A percentile compares a stretch with the other conserved stretches of the same genome.
Conservation (phyloP, 192 early-diverging fungal genomes). For the Umbelopsis sp. region DNA sequence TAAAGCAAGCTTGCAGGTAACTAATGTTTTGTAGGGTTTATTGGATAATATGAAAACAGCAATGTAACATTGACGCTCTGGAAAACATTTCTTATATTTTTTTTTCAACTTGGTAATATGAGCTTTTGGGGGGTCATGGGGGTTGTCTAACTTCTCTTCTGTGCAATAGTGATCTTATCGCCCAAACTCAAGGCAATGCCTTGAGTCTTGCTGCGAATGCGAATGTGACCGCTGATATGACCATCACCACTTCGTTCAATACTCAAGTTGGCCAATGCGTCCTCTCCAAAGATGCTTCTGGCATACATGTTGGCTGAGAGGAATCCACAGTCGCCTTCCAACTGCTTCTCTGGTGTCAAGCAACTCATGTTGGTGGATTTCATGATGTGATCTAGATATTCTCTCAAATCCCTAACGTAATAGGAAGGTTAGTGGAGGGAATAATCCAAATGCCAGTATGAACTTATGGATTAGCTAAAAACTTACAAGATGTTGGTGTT, state of each 20-base stretch:
- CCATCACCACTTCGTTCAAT: conserved; percentile 79
- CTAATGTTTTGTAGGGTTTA: conserved; percentile 17
- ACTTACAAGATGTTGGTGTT: conserved; percentile 87
- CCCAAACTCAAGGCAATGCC: conserved; percentile 96
- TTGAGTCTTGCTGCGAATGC: conserved; percentile 97
- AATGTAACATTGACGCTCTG: not conserved
- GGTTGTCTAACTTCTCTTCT: conserved; percentile 37
- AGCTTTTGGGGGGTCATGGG: not conserved
- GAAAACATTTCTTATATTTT: not conserved
- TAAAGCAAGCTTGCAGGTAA: not conserved
- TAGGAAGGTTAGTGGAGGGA: not conserved
- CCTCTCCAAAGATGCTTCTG: conserved; percentile 95
- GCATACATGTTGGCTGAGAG: conserved; percentile 98
- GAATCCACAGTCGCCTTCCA: conserved; percentile 96
- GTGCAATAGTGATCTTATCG: conserved; percentile 72
- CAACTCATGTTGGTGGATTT: conserved; percentile 98
- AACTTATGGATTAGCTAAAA: not conserved
- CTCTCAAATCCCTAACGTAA: conserved; percentile 70
- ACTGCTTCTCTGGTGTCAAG: conserved; percentile 89
- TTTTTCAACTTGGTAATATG: not conserved
- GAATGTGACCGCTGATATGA: conserved; percentile 92
- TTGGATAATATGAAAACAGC: not conserved
- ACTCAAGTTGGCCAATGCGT: conserved; percentile 96
- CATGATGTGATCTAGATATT: conserved; percentile 92
- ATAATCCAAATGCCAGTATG: not conserved